Conservation (phyloP, 2,329 filamentous ascomycete species). For the Talaromyces sp. region DNA sequence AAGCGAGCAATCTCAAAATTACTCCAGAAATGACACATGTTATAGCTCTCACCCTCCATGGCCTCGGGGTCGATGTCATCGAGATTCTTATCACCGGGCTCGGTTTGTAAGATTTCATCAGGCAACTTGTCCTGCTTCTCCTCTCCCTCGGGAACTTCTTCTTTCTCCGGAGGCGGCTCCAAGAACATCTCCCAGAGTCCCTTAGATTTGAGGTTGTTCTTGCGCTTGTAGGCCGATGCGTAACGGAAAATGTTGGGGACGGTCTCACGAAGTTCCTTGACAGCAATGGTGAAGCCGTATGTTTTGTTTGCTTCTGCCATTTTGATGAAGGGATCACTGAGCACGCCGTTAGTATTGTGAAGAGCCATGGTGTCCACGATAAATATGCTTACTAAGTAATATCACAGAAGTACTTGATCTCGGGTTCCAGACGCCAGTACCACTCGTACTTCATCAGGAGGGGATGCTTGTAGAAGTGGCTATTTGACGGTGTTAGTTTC, state of each 20-base stretch:
- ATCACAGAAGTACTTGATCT: conserved; percentile 99
- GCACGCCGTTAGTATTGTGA: conserved; percentile 4
- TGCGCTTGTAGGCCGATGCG: conserved; percentile 94
- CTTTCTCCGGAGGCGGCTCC: conserved; percentile 59
- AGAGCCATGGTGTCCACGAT: background rate
- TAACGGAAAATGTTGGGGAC: conserved; percentile 99
- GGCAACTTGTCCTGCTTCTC: conserved; percentile 71
- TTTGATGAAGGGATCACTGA: conserved; percentile 87
- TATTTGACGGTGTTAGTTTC: conserved; percentile 35
- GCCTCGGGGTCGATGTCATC: conserved; percentile 84
- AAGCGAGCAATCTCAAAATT: conserved; percentile 97
- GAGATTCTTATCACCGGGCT: conserved; percentile 70
- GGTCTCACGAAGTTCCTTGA: conserved; percentile 96
- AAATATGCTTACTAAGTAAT: conserved; percentile 80
- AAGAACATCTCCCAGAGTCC: conserved; percentile 99
- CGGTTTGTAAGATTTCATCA: conserved; percentile 77
- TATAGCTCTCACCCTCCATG: conserved; percentile 98
- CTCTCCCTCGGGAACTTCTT: conserved; percentile 56
- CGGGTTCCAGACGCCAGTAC: conserved; percentile 99
- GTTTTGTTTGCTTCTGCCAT: conserved; percentile 97
- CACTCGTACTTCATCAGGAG: conserved; percentile 96
- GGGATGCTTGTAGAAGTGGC: conserved; percentile 97
- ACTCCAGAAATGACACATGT: conserved; percentile 99
- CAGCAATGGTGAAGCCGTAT: conserved; percentile 97
- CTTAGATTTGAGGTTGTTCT: conserved; percentile 85